These are phyloP conservation scores for Biscogniauxia mediterranea DNA, from an alignment of 2,329 filamentous ascomycete species.

Conservation along the genomic window DNA sequence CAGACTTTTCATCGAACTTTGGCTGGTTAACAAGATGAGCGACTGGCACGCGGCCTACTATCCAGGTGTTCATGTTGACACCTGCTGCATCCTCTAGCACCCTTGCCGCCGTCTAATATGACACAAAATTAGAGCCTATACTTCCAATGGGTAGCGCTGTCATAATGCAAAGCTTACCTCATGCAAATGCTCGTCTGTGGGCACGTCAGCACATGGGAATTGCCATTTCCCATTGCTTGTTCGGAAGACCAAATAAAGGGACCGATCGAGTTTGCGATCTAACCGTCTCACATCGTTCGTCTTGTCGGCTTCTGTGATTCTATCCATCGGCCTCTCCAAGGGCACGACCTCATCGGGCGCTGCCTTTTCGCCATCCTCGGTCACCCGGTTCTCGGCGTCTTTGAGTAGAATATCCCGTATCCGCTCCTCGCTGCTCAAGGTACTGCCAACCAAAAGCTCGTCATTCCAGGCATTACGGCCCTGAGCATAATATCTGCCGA, in stretches of 20 bases:
- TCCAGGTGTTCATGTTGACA: conserved; percentile 98
- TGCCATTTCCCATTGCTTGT: conserved; percentile 69
- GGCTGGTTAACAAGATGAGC: conserved; percentile 69
- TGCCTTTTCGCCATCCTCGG: conserved; percentile 59
- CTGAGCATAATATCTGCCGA: conserved; percentile 77
- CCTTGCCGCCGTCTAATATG: conserved; percentile 71
- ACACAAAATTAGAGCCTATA: conserved; percentile 17
- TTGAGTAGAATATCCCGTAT: conserved; percentile 68
- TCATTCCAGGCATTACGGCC: conserved; percentile 81
- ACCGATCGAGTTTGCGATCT: conserved; percentile 75
- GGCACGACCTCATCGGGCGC: conserved; percentile 58
- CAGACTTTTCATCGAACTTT: conserved; percentile 42
- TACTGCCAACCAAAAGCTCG: conserved; percentile 75
- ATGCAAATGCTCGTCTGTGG: conserved; percentile 73
- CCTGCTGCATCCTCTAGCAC: conserved; percentile 76
- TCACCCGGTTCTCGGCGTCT: conserved; percentile 68
- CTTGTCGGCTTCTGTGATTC: conserved; percentile 75
- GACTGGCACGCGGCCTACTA: conserved; percentile 86
- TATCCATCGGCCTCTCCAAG: conserved; percentile 67
- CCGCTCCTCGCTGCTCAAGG: conserved; percentile 61
- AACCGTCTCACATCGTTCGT: conserved; percentile 73
- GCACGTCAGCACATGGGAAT: conserved; percentile 73
- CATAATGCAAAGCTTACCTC: conserved; percentile 58
- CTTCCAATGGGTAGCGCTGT: not conserved
- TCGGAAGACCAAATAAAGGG: conserved; percentile 85